Evolutionary conservation across 75 land plant species (phyloP), one percentile per base, ranked within the genome.

Genomic region (Pinus tabuliformis): DNA sequence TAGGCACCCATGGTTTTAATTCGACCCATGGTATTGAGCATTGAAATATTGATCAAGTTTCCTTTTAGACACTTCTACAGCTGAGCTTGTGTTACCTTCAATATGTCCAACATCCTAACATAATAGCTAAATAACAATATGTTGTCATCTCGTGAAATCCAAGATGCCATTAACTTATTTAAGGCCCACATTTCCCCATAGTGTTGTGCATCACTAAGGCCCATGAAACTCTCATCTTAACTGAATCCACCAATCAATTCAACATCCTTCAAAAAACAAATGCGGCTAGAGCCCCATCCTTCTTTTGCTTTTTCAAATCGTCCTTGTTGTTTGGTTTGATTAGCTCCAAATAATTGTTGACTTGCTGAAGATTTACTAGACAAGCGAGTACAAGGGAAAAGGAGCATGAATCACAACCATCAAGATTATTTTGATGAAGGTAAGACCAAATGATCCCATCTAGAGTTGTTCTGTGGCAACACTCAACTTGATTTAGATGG

Each of bases 311-410:
- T 66, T 89, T 91, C 37, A 52, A 63, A 49, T 94, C 97, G 83
- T 96, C 99, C 62, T 81, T 87, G 11, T 91, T 88, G 73, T 86
- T 96, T 59, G 97, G 98, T 74, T 94, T 96, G 15, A 96, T 88
- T 45, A 96, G 84, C 87, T 96, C 99, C 80, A 96, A 80, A 83
- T 96, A 97, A 78, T 96, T 96, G 81, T 97, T 96, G 72, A 94
- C 87, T 97, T 96, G 95, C 76, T 94, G 99, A 20, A 96, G 87
- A 80, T 96, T 96, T 66, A 89, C 79, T 77, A 96, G 89, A 85
- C 95, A 94, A 57, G 99, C 97, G 26, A 96, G 94, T 52, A 92
- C 91, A 54, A 96, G 76, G 71, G 95, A 96, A 57, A 81, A 92
- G 24, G 97, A 97, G 81, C 97, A 83, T 33, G 33, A 33, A 33